Percentiles rank a stretch among this genome's conserved stretches.
These are phyloP conservation scores for Arthrinium phaeospermum DNA, from an alignment of 2,329 filamentous ascomycete genomes.

Conservation along the genomic window DNA sequence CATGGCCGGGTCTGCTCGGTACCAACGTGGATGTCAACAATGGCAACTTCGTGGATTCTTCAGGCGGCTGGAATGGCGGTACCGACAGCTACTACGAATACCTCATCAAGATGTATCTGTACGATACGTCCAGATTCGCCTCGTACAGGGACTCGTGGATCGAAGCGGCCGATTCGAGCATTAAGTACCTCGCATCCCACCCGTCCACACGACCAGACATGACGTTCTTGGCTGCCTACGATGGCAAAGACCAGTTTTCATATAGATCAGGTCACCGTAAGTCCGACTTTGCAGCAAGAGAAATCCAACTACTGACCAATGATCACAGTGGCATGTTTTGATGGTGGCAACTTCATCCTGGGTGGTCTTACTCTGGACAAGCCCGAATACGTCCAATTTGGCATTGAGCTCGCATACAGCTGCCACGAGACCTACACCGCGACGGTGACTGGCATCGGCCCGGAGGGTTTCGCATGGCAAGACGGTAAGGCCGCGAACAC, in stretches of 20 bases:
- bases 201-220: slow-evolving; percentile 71
- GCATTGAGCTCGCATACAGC: slow-evolving; percentile 71
- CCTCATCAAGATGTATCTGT: slow-evolving; percentile 88
- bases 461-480: slow-evolving; percentile 72
- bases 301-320: not conserved
- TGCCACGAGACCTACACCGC: slow-evolving; percentile 76
- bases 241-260: slow-evolving; percentile 46
- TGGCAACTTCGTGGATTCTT: slow-evolving; percentile 69
- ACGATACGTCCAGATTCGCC: slow-evolving; percentile 69
- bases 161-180: slow-evolving; percentile 75
- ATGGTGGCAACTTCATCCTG: slow-evolving; percentile 84
- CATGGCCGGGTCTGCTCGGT: slow-evolving; percentile 79
- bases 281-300: slow-evolving; percentile 27
- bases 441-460: slow-evolving; percentile 77
- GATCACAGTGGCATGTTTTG: slow-evolving; percentile 76
- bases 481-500: slow-evolving; percentile 44
- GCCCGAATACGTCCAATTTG: slow-evolving; percentile 74
- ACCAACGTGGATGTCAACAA: slow-evolving; percentile 67
- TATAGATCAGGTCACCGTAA: slow-evolving; percentile 57
- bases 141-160: slow-evolving; percentile 78
- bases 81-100: slow-evolving; percentile 88
- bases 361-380: slow-evolving; percentile 73
- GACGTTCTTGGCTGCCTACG: slow-evolving; percentile 70
- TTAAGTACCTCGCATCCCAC: slow-evolving; percentile 72
- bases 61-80: slow-evolving; percentile 78